A percentile compares a stretch with the other conserved stretches of the same genome.
Conservation (phyloP, 768 basidiomycete genomes). For the Piloderma croceum region DNA sequence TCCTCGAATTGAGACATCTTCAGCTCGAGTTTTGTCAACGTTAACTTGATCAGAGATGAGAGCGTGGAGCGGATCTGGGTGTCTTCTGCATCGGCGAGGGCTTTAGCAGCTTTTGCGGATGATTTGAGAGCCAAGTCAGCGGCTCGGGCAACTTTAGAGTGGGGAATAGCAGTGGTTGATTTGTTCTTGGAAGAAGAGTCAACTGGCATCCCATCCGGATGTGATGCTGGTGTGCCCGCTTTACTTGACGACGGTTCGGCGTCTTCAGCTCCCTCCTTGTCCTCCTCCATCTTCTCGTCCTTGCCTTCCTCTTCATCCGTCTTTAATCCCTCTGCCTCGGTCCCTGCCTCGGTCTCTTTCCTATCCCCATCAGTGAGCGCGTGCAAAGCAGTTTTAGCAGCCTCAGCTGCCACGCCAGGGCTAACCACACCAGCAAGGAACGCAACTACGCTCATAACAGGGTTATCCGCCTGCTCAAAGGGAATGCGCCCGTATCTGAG, state of each 20-base stretch:
- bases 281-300: conserved; percentile 47
- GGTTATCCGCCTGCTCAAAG: conserved; percentile 93
- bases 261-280: conserved; percentile 29
- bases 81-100: conserved; percentile 81
- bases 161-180: conserved; percentile 44
- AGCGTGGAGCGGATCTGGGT: conserved; percentile 72
- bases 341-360: conserved; percentile 26
- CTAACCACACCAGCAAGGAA: conserved; percentile 92
- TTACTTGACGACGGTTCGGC: conserved; percentile 17
- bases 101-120: conserved; percentile 77
- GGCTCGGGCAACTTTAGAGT: conserved; percentile 74
- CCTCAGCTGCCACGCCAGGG: conserved; percentile 87
- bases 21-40: conserved; percentile 81
- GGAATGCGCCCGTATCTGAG: conserved; percentile 76
- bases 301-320: conserved; percentile 32
- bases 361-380: conserved; percentile 64
- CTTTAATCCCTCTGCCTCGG: conserved; percentile 30
- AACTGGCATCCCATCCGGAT: conserved; percentile 42
- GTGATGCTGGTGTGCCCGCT: conserved; percentile 11
- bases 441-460: conserved; percentile 97
- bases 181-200: conserved; percentile 34
- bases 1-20: conserved; percentile 96
- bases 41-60: conserved; percentile 79
- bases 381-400: conserved; percentile 85
- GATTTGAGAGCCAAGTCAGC: conserved; percentile 85